Percentiles rank a stretch among this genome's conserved stretches.
Evolutionary conservation across 768 basidiomycete species (phyloP).

Genomic region (Nevesoporus exiguus): DNA sequence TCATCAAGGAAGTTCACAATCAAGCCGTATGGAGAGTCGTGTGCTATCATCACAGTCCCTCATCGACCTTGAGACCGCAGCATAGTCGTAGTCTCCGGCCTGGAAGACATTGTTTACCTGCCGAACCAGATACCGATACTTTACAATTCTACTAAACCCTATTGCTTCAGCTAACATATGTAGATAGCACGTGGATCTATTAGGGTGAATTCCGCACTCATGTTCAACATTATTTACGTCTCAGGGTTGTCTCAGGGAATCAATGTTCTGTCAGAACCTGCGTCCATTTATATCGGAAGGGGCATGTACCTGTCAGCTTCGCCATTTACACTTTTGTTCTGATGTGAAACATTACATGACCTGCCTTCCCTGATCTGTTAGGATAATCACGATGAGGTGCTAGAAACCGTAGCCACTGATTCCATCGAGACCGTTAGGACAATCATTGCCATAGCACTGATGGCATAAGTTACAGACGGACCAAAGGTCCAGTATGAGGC

Average conservation of each 20-base stretch:
- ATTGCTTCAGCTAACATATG: slow-evolving; percentile 33
- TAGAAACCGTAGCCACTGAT: slow-evolving; percentile 32
- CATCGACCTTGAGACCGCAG: slow-evolving; percentile 25
- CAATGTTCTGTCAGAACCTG: background rate
- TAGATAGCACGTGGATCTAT: slow-evolving; percentile 21
- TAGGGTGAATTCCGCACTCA: slow-evolving; percentile 8
- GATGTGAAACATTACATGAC: background rate
- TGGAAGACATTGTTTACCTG: slow-evolving; percentile 10
- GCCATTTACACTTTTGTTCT: background rate
- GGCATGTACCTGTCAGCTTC: background rate
- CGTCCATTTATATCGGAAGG: slow-evolving; percentile 2
- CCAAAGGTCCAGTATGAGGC: slow-evolving; percentile 88
- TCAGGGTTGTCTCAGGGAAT: background rate
- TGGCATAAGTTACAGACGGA: slow-evolving; percentile 69
- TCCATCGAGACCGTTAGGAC: slow-evolving; percentile 57
- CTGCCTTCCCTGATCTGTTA: background rate
- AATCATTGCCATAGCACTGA: slow-evolving; percentile 64
- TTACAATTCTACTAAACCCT: slow-evolving; percentile 27
- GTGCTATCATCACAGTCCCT: slow-evolving; percentile 28
- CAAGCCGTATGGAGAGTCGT: slow-evolving; percentile 27
- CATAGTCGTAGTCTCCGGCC: slow-evolving; percentile 18
- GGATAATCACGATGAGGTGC: slow-evolving; percentile 12
- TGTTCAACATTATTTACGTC: slow-evolving; percentile 11
- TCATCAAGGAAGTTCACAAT: slow-evolving; percentile 30
- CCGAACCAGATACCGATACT: slow-evolving; percentile 22